Evolutionary conservation across 768 basidiomycete genomes (phyloP).

Genomic region (Exsudoporus frostii): DNA sequence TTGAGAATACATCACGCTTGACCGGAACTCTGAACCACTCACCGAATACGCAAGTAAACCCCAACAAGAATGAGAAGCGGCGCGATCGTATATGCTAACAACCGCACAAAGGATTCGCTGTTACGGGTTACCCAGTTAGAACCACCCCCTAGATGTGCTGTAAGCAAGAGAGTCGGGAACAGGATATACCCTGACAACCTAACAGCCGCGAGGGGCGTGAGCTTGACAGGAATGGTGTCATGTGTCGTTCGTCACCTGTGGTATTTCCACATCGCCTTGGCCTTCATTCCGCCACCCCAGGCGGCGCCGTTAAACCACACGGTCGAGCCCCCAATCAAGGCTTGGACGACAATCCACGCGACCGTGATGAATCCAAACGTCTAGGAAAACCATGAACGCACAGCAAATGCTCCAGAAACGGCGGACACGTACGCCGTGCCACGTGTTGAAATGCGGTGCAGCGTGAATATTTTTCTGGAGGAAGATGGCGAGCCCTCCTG

Average conservation of each 20-base stretch:
- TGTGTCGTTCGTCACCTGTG: constrained; percentile 51
- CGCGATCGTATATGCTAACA: constrained; percentile 54
- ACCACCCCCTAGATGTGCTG: constrained; percentile 66
- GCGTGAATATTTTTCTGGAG: constrained; percentile 55
- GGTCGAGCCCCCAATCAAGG: constrained; percentile 64
- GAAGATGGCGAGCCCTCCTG: constrained; percentile 61
- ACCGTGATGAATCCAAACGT: constrained; percentile 63
- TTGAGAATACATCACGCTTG: neutral
- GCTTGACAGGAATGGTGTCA: neutral
- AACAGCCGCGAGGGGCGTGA: constrained; percentile 3
- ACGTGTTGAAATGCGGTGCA: constrained; percentile 60
- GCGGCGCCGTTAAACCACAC: constrained; percentile 70
- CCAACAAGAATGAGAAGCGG: constrained; percentile 45
- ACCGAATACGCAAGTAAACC: constrained; percentile 54
- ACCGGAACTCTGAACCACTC: constrained; percentile 10
- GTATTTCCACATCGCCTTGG: constrained; percentile 80
- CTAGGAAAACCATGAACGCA: constrained; percentile 31
- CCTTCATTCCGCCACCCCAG: constrained; percentile 70
- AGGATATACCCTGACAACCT: constrained; percentile 75
- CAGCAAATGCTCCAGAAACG: neutral
- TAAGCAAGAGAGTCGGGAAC: constrained; percentile 56
- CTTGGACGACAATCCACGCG: constrained; percentile 59
- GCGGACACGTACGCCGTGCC: constrained; percentile 62
- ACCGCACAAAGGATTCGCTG: constrained; percentile 37
- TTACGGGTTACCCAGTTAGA: constrained; percentile 52